Evolutionary conservation across 176 grass and related monocot genomes (phyloP), one percentile per base, ranked within the genome.

Genomic region (Avena insularis): DNA sequence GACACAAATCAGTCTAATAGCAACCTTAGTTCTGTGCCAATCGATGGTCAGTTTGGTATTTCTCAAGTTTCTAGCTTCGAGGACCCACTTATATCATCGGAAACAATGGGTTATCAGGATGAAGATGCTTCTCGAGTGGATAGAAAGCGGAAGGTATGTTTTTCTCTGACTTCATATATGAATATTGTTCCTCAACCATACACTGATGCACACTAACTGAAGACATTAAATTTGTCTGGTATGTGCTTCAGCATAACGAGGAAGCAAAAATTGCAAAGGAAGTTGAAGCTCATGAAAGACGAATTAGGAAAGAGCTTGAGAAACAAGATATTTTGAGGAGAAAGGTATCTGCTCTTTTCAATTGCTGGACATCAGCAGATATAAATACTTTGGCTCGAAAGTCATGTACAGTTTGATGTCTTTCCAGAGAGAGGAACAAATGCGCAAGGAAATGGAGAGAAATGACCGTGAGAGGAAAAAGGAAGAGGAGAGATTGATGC

Each of bases 261-360:
- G 97, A 99, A 90, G 92, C 92, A 88, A 99, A 93, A 88, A 96
- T 96, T 83, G 92, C 92, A 50, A 99, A 99, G 90, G 97, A 99
- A 88, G 94, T 99, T 74, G 94, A 99, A 96, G 94, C 90, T 81
- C 97, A 96, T 9, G 97, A 99, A 88, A 99, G 83, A 74, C 88
- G 89, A 61, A 99, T 99, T 70, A 96, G 92, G 84, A 99, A 94
- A 89, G 97, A 99, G 78, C 84, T 99, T 78, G 97, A 99, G 86
- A 99, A 96, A 87, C 97, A 99, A 88, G 97, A 99, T 75, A 90
- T 93, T 13, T 78, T 99, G 82, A 96, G 90, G 82, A 89, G 87
- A 94, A 99, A 96, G 97, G 97, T 93, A 90, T 82, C 31, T 82
- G 6, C 58, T 75, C 35, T 66, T 79, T 60, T 79, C 12, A 82